Conservation (phyloP, 1,139 yeast genomes). For the Hanseniaspora sp. region DNA sequence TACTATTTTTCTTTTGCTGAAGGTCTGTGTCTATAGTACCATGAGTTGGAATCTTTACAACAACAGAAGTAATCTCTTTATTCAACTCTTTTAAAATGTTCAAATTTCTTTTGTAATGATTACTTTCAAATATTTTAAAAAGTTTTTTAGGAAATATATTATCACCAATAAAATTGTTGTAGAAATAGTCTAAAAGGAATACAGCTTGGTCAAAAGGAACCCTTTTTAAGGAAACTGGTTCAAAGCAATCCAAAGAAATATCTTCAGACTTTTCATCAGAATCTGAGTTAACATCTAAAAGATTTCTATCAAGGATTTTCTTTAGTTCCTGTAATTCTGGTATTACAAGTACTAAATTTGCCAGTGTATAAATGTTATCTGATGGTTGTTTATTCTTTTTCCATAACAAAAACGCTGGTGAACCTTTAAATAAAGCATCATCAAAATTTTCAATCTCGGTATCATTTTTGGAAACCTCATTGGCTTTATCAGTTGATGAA, state of each 20-base stretch:
- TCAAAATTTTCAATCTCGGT: constrained; percentile 16
- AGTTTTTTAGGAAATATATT: constrained; percentile 7
- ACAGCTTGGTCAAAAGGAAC: constrained; percentile 5
- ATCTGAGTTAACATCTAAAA: neutral
- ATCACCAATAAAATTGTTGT: neutral
- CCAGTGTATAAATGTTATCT: neutral
- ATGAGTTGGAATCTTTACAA: neutral
- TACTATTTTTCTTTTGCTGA: no score
- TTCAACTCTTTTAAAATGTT: constrained; percentile 1
- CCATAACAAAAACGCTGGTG: constrained; percentile 1
- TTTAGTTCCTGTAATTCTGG: constrained; percentile 5
- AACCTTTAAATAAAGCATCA: constrained; percentile 3
- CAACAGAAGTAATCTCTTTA: neutral
- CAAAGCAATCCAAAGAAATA: neutral
- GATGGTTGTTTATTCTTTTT: neutral
- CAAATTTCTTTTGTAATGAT: neutral
- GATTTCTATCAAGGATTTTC: neutral
- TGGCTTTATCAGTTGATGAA: no score
- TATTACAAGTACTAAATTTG: neutral
- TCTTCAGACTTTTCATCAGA: neutral
- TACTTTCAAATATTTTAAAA: constrained; percentile 6
- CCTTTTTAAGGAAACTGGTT: neutral
- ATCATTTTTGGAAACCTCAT: constrained; percentile 10
- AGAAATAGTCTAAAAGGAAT: constrained; percentile 1
- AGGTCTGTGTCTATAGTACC: no score